These are phyloP conservation scores for Barnettozyma sp. DNA, from an alignment of 805 yeast species.

Conservation along the genomic window DNA sequence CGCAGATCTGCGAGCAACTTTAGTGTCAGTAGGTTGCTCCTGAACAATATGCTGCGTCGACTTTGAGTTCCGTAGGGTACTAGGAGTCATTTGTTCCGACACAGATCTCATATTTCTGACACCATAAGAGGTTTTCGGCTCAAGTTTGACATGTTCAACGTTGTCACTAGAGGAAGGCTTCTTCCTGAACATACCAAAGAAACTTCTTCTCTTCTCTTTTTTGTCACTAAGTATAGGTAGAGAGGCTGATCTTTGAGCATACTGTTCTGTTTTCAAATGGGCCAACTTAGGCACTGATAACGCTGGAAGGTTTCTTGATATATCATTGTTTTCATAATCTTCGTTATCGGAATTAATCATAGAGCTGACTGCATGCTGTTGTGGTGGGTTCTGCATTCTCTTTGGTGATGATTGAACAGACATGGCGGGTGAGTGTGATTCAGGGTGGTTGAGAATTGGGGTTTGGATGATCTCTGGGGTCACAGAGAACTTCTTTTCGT, in stretches of 20 bases:
- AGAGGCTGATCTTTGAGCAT: slow-evolving; percentile 20
- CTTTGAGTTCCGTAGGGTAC: slow-evolving; percentile 11
- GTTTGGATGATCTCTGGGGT: slow-evolving; percentile 11
- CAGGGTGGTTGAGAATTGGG: slow-evolving; percentile 2
- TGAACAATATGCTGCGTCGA: slow-evolving; percentile 13
- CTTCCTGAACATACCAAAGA: slow-evolving; percentile 19
- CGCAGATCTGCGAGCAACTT: slow-evolving; percentile 19
- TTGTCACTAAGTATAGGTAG: slow-evolving; percentile 17
- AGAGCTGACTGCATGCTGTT: neutral
- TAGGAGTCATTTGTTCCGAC: slow-evolving; percentile 10
- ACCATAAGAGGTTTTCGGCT: neutral
- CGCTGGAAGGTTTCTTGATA: too few species aligned
- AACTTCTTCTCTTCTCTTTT: slow-evolving; percentile 16
- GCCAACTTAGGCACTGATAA: slow-evolving; percentile 11
- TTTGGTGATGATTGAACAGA: slow-evolving; percentile 4
- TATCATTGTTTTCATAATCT: neutral
- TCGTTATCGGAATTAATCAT: neutral
- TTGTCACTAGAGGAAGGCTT: slow-evolving; percentile 18
- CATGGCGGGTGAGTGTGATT: slow-evolving; percentile 1
- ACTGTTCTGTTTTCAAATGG: slow-evolving; percentile 11
- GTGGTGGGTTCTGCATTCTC: slow-evolving; percentile 1
- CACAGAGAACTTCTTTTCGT: slow-evolving; percentile 3
- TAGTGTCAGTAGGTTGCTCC: slow-evolving; percentile 6
- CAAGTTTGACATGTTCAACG: slow-evolving; percentile 8
- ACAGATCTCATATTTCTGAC: slow-evolving; percentile 16